A percentile compares a stretch with the other conserved stretches of the same genome.
phyloP scores from a whole-genome alignment of 1,284 basidiomycete species.

The Calocybe gambosa region DNA sequence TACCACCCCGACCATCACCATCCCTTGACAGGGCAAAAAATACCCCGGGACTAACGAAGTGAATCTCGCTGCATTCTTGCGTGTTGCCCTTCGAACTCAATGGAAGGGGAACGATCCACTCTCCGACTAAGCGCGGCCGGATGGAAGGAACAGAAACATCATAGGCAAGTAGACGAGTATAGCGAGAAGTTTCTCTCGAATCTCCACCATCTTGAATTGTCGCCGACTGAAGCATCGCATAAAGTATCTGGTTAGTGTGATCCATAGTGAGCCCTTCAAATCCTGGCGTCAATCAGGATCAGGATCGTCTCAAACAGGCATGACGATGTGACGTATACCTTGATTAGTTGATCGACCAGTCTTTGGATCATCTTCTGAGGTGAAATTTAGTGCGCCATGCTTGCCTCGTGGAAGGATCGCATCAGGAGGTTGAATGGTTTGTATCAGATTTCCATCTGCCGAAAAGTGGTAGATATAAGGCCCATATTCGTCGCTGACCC shows the following conservation, averaged over 20 bases:
- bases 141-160: conserved; percentile 34
- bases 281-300: conserved; percentile 28
- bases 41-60: conserved; percentile 43
- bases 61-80: conserved; percentile 49
- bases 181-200: conserved; percentile 39
- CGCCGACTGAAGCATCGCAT: conserved; percentile 58
- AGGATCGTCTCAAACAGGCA: neutral
- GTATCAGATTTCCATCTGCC: conserved; percentile 35
- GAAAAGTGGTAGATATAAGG: conserved; percentile 61
- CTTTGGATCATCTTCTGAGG: conserved; percentile 41
- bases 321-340: conserved; percentile 18
- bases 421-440: conserved; percentile 54
- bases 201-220: conserved; percentile 59
- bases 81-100: conserved; percentile 48
- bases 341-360: conserved; percentile 39
- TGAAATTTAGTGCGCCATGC: conserved; percentile 51
- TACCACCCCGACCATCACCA: conserved; percentile 53
- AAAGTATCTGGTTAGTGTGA: conserved; percentile 42
- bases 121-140: conserved; percentile 39
- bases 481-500: conserved; percentile 65
- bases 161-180: conserved; percentile 53
- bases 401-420: conserved; percentile 37
- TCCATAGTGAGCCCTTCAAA: conserved; percentile 60
- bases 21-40: conserved; percentile 61
- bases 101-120: conserved; percentile 62